Percentiles rank a stretch among this genome's conserved stretches.
These are phyloP conservation scores for Tuber aestivum DNA, from an alignment of 495 filamentous ascomycete species.

Conservation along the genomic window DNA sequence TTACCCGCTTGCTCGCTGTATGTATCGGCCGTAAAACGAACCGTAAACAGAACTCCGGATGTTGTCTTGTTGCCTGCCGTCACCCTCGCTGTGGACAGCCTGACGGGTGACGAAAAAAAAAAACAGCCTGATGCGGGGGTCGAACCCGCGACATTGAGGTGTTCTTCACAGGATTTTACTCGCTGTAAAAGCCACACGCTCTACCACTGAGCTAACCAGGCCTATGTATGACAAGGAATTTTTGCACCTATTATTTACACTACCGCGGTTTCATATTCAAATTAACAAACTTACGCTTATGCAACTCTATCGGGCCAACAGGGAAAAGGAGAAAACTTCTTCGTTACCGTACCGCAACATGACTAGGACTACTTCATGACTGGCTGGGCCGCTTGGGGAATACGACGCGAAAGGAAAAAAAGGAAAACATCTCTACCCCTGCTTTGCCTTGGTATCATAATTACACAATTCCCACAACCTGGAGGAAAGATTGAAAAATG, in stretches of 20 bases:
- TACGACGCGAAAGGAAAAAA: constrained; percentile 26
- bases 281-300: background rate
- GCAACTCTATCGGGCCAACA: constrained; percentile 1
- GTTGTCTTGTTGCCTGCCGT: too few species aligned
- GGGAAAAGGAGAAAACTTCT: constrained; percentile 22
- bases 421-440: constrained; percentile 9
- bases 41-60: background rate
- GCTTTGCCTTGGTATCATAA: background rate
- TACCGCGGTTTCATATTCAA: background rate
- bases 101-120: background rate
- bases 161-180: background rate
- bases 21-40: too few species aligned
- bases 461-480: constrained; percentile 1
- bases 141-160: constrained; percentile 22
- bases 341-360: constrained; percentile 19
- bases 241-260: background rate
- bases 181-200: constrained; percentile 23
- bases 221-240: constrained; percentile 6
- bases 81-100: background rate
- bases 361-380: constrained; percentile 19
- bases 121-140: constrained; percentile 11
- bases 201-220: constrained; percentile 23
- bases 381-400: constrained; percentile 12
- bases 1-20: too few species aligned
- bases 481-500: background rate